A percentile compares a stretch with the other conserved stretches of the same genome.
Evolutionary conservation across 305 asterid species (phyloP).

Genomic region (Withania somnifera): DNA sequence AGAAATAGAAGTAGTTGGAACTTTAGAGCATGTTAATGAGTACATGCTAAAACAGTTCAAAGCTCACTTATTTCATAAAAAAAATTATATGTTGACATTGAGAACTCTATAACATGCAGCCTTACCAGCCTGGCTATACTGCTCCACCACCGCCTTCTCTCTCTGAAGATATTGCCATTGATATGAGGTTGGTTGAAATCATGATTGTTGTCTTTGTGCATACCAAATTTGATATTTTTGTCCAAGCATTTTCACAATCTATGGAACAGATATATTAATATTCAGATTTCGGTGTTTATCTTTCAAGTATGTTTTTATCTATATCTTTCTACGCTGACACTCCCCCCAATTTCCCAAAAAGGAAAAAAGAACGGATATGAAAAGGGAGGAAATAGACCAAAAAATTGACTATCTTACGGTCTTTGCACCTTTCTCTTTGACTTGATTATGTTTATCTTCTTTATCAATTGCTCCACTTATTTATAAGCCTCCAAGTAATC

Average conservation of each 20-base stretch:
- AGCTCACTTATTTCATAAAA: neutral
- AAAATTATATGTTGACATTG: neutral
- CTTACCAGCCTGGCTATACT: constrained; percentile 44
- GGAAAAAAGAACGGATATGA: neutral
- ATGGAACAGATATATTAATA: neutral
- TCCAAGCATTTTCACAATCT: neutral
- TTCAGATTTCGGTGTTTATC: neutral
- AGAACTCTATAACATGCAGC: constrained; percentile 13
- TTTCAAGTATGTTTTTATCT: neutral
- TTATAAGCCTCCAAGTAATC: neutral
- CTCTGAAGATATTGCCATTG: constrained; percentile 30
- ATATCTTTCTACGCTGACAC: neutral
- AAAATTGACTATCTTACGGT: neutral
- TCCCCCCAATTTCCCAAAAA: neutral
- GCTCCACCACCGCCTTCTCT: constrained; percentile 37
- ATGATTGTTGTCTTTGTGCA: neutral
- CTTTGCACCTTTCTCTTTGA: neutral
- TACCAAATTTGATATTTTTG: neutral
- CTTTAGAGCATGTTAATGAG: neutral
- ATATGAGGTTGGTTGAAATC: constrained; percentile 23
- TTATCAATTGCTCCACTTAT: neutral
- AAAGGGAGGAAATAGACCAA: neutral
- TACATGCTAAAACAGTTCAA: neutral
- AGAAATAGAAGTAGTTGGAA: neutral
- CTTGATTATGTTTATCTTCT: neutral